Percentiles rank a stretch among this genome's conserved stretches.
Conservation (phyloP, 768 basidiomycete genomes). For the Leucosporidium scottii region DNA sequence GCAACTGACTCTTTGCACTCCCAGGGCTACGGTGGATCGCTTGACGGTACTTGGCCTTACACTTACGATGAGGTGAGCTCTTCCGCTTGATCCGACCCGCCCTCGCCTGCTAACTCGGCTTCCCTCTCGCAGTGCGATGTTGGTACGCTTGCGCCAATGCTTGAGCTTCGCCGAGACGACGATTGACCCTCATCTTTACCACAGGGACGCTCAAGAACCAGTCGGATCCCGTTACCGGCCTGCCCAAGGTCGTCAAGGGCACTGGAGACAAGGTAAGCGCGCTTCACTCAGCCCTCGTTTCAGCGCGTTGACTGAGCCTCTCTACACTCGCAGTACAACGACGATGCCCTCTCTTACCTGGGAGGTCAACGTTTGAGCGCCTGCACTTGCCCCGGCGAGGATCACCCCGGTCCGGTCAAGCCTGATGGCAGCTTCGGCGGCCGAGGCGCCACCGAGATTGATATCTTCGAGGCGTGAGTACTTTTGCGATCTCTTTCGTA, state of each 20-base stretch:
- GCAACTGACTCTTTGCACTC: too few relatives aligned
- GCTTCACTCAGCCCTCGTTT: background rate
- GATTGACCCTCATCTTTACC: background rate
- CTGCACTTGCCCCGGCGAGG: constrained; percentile 78
- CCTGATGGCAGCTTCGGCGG: constrained; percentile 31
- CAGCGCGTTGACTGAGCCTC: background rate
- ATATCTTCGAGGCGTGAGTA: constrained; percentile 29
- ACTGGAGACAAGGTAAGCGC: constrained; percentile 8
- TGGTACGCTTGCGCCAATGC: constrained; percentile 65
- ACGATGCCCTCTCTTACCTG: constrained; percentile 58
- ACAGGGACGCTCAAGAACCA: constrained; percentile 7
- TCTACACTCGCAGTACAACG: constrained; percentile 24
- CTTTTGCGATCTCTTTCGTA: too few relatives aligned
- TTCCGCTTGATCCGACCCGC: background rate
- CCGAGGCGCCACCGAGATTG: constrained; percentile 34
- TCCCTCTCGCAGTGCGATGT: constrained; percentile 59
- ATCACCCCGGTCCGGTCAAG: constrained; percentile 38
- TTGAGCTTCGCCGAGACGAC: constrained; percentile 46
- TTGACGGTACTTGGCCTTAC: constrained; percentile 22
- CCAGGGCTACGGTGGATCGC: constrained; percentile 35
- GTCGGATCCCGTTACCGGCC: background rate
- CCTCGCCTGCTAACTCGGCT: background rate
- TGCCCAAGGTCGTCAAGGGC: constrained; percentile 6
- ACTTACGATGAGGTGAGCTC: background rate
- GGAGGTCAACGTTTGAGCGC: constrained; percentile 79